Conservation (phyloP, 768 basidiomycete genomes). For the Suillus ampliporus region DNA sequence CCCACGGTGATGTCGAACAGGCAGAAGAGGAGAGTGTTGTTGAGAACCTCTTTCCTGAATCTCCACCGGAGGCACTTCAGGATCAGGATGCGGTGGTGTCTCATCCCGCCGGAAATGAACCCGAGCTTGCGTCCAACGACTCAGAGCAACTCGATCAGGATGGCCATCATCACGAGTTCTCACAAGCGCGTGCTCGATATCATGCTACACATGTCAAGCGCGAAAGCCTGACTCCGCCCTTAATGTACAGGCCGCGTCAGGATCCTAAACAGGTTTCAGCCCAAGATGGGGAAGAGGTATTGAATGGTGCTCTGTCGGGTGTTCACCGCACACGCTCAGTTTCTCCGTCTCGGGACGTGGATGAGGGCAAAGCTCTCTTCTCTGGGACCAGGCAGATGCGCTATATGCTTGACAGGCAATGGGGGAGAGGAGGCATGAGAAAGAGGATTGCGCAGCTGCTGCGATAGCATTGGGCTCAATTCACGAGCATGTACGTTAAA, state of each 20-base stretch:
- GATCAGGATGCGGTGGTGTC: constrained; percentile 13
- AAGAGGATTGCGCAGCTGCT: constrained; percentile 21
- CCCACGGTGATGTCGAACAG: constrained; percentile 4
- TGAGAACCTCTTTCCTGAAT: not conserved
- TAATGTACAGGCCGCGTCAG: not conserved
- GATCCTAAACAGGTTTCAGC: not conserved
- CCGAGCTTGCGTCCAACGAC: not conserved
- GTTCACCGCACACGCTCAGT: not conserved
- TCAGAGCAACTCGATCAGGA: not conserved
- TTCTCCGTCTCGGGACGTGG: not conserved
- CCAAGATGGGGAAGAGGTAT: not conserved
- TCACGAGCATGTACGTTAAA: not conserved
- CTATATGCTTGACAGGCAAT: constrained; percentile 16
- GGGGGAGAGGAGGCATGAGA: constrained; percentile 23
- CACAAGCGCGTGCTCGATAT: not conserved
- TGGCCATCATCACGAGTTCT: constrained; percentile 18
- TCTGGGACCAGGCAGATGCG: constrained; percentile 15
- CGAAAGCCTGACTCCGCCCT: not conserved
- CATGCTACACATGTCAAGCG: not conserved
- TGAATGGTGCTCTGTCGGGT: not conserved
- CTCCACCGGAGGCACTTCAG: not conserved
- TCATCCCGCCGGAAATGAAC: constrained; percentile 16
- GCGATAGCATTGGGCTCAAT: constrained; percentile 4
- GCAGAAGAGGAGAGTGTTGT: constrained; percentile 2
- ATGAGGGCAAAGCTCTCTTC: not conserved